Base-by-base conservation (phyloP, 345 rosid genomes). In the Salix arbutifolia region DNA sequence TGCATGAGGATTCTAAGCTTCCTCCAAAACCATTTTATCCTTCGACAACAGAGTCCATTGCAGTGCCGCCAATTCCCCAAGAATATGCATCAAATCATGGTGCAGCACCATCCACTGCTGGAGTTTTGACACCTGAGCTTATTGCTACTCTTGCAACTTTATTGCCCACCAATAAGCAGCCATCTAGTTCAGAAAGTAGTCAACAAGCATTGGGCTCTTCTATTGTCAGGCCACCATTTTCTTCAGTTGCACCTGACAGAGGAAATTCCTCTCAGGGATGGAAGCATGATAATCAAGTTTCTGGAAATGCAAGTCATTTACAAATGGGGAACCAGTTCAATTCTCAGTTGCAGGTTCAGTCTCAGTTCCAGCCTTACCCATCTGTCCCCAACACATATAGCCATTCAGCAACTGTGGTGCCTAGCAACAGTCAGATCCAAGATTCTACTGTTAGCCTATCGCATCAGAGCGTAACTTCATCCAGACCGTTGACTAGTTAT, bases 91-190 rank as follows among this genome's bases (percentile, higher is more conserved):
- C 84, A 40, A 84, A 26, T 66, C 84, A 79, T 78, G 73, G 80
- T 56, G 70, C 77, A 35, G 74, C 84, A 65, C 74, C 70, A 21
- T 84, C 98, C 58, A 90, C 84, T 85, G 72, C 88, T n/a, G 90
- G 96, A 70, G 85, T 90, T 40, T 85, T 93, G 69, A 90, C 99
- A 1, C 98, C 97, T 0, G 97, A 96, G 82, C 90, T 93, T 48
- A 83, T 96, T 77, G 96, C 97, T 60, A 87, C 90, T 78, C 86
- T 96, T 81, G 80, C 94, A 53, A 82, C 91, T 64, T 78, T 96
- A 26, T 73, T 96, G 75, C 99, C 98, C 31, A 72, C 86, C 70
- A 84, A 80, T 81, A 67, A 87, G 70, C 91, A 88, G 52, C 73
- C 89, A 60, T 35, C 89, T 74, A 61, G 79, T 35, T 61, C 83